phyloP scores from a whole-genome alignment of 768 basidiomycete genomes.

The Tylopilus vinaceipallidus region DNA sequence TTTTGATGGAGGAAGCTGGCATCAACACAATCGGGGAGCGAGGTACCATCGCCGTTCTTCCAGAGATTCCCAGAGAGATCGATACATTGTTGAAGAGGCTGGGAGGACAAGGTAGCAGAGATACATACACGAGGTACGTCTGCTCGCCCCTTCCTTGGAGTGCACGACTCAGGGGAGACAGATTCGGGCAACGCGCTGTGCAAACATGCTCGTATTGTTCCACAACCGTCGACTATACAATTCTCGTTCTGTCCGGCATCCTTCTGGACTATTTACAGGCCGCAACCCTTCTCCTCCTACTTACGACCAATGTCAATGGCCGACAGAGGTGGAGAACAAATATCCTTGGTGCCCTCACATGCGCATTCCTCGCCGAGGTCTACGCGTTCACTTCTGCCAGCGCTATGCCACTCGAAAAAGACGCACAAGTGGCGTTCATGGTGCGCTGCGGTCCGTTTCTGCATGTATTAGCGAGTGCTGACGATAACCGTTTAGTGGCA shows the following conservation, averaged over 20 bases:
- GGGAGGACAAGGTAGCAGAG: conserved; percentile 54
- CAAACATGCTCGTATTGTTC: conserved; percentile 66
- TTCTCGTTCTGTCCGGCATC: conserved; percentile 54
- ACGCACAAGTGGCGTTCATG: conserved; percentile 39
- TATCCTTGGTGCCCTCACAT: conserved; percentile 47
- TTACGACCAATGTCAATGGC: conserved; percentile 42
- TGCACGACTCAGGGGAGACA: conserved; percentile 23
- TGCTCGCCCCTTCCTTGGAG: not conserved
- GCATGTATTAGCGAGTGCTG: not conserved
- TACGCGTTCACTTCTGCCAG: conserved; percentile 51
- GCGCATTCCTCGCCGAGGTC: conserved; percentile 49
- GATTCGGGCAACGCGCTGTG: conserved; percentile 68
- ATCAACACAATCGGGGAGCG: conserved; percentile 26
- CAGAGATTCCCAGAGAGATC: conserved; percentile 44
- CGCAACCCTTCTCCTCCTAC: conserved; percentile 43
- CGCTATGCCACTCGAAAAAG: conserved; percentile 44
- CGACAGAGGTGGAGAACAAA: conserved; percentile 44
- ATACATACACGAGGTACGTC: conserved; percentile 56
- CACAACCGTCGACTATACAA: conserved; percentile 55
- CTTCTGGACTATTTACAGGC: conserved; percentile 61
- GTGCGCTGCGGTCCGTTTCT: conserved; percentile 23
- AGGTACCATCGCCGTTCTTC: conserved; percentile 10
- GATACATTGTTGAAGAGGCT: conserved; percentile 55
- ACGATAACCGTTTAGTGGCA: conserved; percentile 51
- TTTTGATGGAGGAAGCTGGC: conserved; percentile 44